Conservation (phyloP, 2,329 filamentous ascomycete genomes). For the Rutstroemia sp. region DNA sequence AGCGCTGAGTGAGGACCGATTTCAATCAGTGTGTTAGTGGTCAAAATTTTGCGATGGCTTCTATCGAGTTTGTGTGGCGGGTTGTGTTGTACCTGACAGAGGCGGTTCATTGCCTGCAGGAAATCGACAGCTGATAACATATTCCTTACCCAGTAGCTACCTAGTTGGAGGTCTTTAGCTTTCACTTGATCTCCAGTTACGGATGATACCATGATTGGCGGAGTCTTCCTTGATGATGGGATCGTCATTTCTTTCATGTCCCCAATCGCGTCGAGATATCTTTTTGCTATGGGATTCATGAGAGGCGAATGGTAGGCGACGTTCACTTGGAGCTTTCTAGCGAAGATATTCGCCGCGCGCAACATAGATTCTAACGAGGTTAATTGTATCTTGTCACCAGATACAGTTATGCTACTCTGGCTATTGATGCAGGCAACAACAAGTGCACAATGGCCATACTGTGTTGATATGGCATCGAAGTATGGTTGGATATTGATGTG, state of each 20-base stretch:
- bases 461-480: not conserved
- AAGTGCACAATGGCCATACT: not conserved
- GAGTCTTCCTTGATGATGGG: not conserved
- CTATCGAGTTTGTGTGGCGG: not conserved
- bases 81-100: not conserved
- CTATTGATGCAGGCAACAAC: not conserved
- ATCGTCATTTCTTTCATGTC: too few species aligned
- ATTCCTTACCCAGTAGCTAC: constrained; percentile 38
- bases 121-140: constrained; percentile 34
- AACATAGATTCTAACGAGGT: constrained; percentile 1
- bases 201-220: constrained; percentile 25
- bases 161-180: not conserved
- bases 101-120: not conserved
- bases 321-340: too few species aligned
- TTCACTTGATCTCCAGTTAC: constrained; percentile 1
- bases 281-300: too few species aligned
- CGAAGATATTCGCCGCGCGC: too few species aligned
- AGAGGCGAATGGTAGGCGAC: too few species aligned
- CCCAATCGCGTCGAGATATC: too few species aligned
- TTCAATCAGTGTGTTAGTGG: not conserved
- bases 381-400: not conserved
- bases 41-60: not conserved
- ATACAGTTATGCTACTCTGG: not conserved
- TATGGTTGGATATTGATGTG: not conserved
- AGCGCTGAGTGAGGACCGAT: not conserved